A percentile compares a stretch with the other conserved stretches of the same genome.
These are phyloP conservation scores for Penicillium maclennaniae DNA, from an alignment of 495 filamentous ascomycete genomes.

Conservation along the genomic window DNA sequence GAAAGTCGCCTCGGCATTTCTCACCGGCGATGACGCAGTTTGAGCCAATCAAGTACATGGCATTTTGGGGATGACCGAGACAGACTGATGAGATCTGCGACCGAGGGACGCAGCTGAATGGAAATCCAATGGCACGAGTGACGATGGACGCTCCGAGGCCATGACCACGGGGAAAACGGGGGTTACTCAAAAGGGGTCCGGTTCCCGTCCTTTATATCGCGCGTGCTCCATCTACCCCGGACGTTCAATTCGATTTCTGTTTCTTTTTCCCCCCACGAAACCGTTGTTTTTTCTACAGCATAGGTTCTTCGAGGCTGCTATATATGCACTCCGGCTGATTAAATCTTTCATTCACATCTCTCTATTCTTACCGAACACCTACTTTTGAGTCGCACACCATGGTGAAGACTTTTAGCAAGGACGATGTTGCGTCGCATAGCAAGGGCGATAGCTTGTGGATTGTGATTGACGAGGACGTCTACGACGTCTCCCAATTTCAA, in stretches of 20 bases:
- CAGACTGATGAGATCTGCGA: slow-evolving; percentile 20
- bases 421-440: slow-evolving; percentile 87
- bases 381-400: slow-evolving; percentile 47
- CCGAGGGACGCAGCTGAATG: slow-evolving; percentile 19
- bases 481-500: slow-evolving; percentile 91
- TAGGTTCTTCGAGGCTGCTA: neutral
- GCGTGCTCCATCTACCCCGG: slow-evolving; percentile 24
- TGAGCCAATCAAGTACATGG: slow-evolving; percentile 10
- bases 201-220: slow-evolving; percentile 20
- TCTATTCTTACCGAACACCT: neutral
- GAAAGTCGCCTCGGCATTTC: slow-evolving; percentile 30
- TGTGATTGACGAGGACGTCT: slow-evolving; percentile 92
- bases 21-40: slow-evolving; percentile 26
- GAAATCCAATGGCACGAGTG: slow-evolving; percentile 5
- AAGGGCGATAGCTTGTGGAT: slow-evolving; percentile 84
- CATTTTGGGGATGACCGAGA: slow-evolving; percentile 21
- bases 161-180: slow-evolving; percentile 5
- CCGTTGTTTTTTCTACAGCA: neutral
- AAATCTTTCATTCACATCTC: neutral
- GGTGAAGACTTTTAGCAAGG: slow-evolving; percentile 79
- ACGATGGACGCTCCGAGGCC: slow-evolving; percentile 21
- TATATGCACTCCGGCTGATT: neutral
- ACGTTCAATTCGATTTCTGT: slow-evolving; percentile 14
- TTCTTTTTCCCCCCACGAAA: slow-evolving; percentile 16
- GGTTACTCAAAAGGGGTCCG: slow-evolving; percentile 7